Evolutionary conservation across 371 early-diverging fungal species (phyloP), one percentile per base, ranked within the genome.

Genomic region (Synchytrium microbalum): DNA sequence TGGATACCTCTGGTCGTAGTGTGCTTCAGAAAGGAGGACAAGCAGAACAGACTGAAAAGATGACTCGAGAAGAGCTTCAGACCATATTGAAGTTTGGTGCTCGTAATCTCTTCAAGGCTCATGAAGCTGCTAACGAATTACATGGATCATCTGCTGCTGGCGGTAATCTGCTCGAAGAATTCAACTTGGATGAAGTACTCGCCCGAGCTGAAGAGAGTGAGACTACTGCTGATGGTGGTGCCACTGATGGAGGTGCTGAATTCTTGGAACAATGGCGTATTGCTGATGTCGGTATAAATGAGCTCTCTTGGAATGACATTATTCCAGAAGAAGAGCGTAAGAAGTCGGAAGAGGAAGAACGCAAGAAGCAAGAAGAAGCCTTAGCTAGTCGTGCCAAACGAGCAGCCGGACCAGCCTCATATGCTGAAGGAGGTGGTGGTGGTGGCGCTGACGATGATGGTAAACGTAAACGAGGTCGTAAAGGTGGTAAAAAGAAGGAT

Each of bases 51-150:
- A 60, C 54, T 3, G 64, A 58, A 46, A 74, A 76, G 56, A 75
- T 86, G 54, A 72, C 79, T 28, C 77, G 74, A 31, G 94, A 93
- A 54, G 99, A 98, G 72, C 83, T 98, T 64, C 83, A 90, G 24
- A 88, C 90, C 0, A 92, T 98, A 60, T 84, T 98, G 60, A 95
- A 98, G 72, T 98, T 98, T 76, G 99, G 99, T 25, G 98, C 98
- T 0, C 84, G 89, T 76, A 93, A 93, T 64, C 87, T 98, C 84
- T 98, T 98, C 72, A 84, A 87, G 38, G 83, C 86, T n/a, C 80
- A 84, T 59, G 66, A 68, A 3, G 16, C 33, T 33, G 65, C 67
- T 1, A 46, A 27, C 32, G n/a, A n/a, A n/a, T n/a, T n/a, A n/a
- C n/a, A n/a, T n/a, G n/a, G n/a, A n/a, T n/a, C n/a, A n/a, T 61